Conservation (phyloP, 1,284 basidiomycete genomes). For the Takashimella koratensis region DNA sequence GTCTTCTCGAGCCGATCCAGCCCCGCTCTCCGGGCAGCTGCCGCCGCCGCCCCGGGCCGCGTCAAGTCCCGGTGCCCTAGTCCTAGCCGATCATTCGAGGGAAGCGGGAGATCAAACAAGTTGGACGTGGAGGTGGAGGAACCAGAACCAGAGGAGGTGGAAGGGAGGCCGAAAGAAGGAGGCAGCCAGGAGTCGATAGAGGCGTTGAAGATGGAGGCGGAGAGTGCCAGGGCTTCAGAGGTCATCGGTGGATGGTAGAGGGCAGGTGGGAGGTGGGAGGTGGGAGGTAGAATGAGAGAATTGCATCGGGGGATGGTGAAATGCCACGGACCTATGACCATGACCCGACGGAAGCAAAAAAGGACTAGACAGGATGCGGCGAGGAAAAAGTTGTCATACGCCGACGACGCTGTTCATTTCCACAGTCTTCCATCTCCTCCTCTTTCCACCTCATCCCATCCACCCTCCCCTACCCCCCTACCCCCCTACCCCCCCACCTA, state of each 20-base stretch:
- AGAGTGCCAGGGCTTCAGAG: conserved; percentile 32
- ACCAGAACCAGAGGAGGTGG: neutral
- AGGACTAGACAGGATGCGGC: too few species aligned
- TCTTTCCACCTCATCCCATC: neutral
- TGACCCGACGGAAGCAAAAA: too few species aligned
- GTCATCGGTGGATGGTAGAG: too few species aligned
- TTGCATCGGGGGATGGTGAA: too few species aligned
- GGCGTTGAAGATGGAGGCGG: conserved; percentile 37
- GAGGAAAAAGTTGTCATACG: neutral
- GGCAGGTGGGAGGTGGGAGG: too few species aligned
- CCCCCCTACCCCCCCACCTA: neutral
- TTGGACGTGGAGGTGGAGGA: conserved; percentile 7
- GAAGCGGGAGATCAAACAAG: conserved; percentile 10
- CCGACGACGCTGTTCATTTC: neutral
- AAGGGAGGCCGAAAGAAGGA: conserved; percentile 24
- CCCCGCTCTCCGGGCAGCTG: conserved; percentile 5
- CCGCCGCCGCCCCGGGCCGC: conserved; percentile 5
- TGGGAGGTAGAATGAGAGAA: too few species aligned
- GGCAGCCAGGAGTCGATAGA: conserved; percentile 41
- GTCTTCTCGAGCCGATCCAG: conserved; percentile 11
- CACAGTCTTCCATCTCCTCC: neutral
- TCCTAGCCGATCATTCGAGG: conserved; percentile 26
- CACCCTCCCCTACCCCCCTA: neutral
- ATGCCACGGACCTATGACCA: too few species aligned
- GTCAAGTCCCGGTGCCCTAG: conserved; percentile 36